phyloP scores from a whole-genome alignment of 495 filamentous ascomycete species.

The Bacidia gigantensis region DNA sequence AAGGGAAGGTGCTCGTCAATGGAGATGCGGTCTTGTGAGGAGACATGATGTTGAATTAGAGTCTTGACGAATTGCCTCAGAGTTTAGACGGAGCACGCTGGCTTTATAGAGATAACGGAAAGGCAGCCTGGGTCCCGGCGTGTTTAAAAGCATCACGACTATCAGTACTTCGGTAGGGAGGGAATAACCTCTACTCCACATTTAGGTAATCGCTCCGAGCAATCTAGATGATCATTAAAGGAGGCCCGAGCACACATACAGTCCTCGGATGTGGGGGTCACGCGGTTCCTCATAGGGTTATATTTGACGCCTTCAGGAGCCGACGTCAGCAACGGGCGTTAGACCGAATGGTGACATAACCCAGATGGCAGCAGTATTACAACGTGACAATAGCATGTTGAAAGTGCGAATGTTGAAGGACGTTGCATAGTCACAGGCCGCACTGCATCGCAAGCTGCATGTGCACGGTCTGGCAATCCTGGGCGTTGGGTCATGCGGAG shows the following conservation, averaged over 20 bases:
- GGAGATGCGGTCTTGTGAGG: slow-evolving; percentile 10
- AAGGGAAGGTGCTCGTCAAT: slow-evolving; percentile 9
- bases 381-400: neutral
- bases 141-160: neutral
- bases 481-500: neutral
- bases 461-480: neutral
- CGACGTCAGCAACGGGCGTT: neutral
- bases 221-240: slow-evolving; percentile 1
- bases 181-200: slow-evolving; percentile 1
- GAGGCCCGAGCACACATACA: slow-evolving; percentile 6
- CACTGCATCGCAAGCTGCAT: neutral
- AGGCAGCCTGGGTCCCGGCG: neutral
- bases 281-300: neutral
- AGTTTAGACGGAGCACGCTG: neutral
- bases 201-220: slow-evolving; percentile 3
- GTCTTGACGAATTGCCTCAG: neutral
- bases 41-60: slow-evolving; percentile 3
- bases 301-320: neutral
- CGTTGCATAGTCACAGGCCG: neutral
- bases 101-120: slow-evolving; percentile 1
- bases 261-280: slow-evolving; percentile 4
- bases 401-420: neutral
- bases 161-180: no score
- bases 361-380: neutral
- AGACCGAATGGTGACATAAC: neutral